These are phyloP conservation scores for Nitzschia palea DNA, from an alignment of 108 stramenopile species.

Conservation along the genomic window DNA sequence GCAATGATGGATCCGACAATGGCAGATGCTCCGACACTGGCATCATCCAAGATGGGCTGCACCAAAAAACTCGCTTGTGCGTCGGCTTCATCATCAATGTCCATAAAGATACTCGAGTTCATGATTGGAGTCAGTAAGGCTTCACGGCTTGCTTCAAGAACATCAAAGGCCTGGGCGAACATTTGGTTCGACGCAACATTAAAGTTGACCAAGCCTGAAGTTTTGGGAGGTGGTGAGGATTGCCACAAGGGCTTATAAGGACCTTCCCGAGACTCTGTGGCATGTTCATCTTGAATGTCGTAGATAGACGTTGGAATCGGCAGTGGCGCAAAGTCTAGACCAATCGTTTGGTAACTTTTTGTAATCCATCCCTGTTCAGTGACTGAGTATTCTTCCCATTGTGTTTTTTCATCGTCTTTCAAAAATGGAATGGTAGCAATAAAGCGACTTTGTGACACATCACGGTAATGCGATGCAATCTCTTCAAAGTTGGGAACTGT, in stretches of 20 bases:
- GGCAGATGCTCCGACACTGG: neutral
- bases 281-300: neutral
- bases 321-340: neutral
- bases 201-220: constrained; percentile 7
- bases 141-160: neutral
- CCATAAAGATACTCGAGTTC: neutral
- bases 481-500: constrained; percentile 15
- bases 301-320: neutral
- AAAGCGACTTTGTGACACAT: neutral
- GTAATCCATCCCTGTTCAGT: constrained; percentile 23
- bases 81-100: neutral
- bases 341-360: constrained; percentile 3
- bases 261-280: neutral
- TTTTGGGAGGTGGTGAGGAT: constrained; percentile 1
- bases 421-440: constrained; percentile 23
- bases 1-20: constrained; percentile 21
- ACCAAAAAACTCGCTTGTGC: neutral
- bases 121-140: neutral
- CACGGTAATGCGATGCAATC: constrained; percentile 5
- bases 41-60: constrained; percentile 19
- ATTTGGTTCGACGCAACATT: neutral
- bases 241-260: constrained; percentile 20
- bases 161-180: neutral
- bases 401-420: neutral
- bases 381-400: constrained; percentile 18